phyloP scores from a whole-genome alignment of 441 rosid species.

The Syzygium malaccense region DNA sequence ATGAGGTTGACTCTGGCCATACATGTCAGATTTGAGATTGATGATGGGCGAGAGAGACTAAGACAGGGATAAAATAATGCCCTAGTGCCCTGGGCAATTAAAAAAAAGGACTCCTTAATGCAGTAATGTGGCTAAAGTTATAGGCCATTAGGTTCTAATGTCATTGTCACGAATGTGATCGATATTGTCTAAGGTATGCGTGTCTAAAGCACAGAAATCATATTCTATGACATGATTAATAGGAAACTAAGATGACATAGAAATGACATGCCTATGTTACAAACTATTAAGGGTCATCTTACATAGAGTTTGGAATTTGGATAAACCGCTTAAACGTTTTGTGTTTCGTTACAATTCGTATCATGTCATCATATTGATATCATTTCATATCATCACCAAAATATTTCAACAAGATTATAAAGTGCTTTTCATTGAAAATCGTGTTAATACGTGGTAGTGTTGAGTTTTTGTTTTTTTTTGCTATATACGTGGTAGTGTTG shows the following conservation, averaged over 20 bases:
- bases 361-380: not conserved
- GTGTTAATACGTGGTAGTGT: no score
- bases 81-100: not conserved
- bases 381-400: not conserved
- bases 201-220: not conserved
- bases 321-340: not conserved
- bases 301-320: not conserved
- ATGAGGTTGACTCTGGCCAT: not conserved
- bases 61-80: not conserved
- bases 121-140: not conserved
- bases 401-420: not conserved
- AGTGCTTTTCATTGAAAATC: not conserved
- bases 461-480: no score
- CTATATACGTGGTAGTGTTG: no score
- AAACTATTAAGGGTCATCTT: not conserved
- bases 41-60: not conserved
- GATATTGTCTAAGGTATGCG: not conserved
- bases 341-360: not conserved
- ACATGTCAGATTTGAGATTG: not conserved
- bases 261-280: not conserved
- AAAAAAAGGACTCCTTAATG: not conserved
- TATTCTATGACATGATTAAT: not conserved
- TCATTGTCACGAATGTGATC: not conserved
- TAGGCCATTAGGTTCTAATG: not conserved
- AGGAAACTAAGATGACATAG: not conserved